These are phyloP conservation scores for Podila minutissima DNA, from an alignment of 192 early-diverging fungal species.

Conservation along the genomic window DNA sequence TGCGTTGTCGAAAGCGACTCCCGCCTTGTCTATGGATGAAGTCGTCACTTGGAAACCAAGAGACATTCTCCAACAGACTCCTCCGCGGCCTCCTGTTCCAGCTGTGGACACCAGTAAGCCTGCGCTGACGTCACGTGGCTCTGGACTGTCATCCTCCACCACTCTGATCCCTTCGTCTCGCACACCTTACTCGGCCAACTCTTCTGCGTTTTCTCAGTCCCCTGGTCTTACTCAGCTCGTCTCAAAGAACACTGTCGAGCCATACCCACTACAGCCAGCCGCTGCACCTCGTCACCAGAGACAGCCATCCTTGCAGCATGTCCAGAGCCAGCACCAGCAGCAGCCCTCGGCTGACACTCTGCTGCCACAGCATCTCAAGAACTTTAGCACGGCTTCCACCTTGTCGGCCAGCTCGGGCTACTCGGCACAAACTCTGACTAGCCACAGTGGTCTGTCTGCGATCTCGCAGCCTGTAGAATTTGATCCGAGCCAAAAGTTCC, in stretches of 20 bases:
- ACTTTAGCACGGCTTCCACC: constrained; percentile 14
- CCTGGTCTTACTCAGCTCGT: background rate
- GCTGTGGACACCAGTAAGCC: constrained; percentile 18
- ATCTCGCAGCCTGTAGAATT: background rate
- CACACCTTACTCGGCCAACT: constrained; percentile 5
- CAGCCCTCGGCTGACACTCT: constrained; percentile 31
- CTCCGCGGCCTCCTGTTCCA: constrained; percentile 5
- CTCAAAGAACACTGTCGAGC: background rate
- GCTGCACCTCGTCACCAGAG: constrained; percentile 2
- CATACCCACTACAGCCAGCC: background rate
- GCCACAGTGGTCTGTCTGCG: constrained; percentile 10
- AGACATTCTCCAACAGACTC: background rate
- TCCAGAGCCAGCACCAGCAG: constrained; percentile 8
- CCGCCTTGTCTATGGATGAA: constrained; percentile 22
- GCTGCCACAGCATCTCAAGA: constrained; percentile 14
- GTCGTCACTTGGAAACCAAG: constrained; percentile 33
- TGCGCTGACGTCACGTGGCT: background rate
- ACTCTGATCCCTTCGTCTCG: constrained; percentile 16
- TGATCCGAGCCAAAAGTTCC: background rate
- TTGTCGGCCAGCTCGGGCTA: constrained; percentile 20
- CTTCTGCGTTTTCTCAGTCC: background rate
- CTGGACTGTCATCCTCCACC: constrained; percentile 14
- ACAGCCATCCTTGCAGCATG: constrained; percentile 1
- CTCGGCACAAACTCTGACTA: constrained; percentile 1
- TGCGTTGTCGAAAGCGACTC: background rate